Percentiles rank a stretch among this genome's conserved stretches.
Evolutionary conservation across 768 basidiomycete genomes (phyloP).

Genomic region (Podaxis pistillaris): DNA sequence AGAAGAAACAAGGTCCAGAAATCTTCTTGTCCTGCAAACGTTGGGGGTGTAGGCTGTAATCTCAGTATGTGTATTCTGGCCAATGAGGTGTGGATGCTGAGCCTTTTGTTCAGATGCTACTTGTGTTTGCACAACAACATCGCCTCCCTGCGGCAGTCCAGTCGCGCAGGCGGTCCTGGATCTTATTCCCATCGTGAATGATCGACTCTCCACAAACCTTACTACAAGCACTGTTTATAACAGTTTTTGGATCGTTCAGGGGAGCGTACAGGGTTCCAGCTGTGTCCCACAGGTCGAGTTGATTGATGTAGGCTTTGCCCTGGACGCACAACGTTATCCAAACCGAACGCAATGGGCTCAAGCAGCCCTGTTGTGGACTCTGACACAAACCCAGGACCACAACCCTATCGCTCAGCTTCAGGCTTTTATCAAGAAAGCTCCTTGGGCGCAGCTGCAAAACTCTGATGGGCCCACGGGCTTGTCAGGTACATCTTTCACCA

Average conservation of each 20-base stretch:
- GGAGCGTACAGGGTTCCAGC: conserved; percentile 36
- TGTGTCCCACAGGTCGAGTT: conserved; percentile 54
- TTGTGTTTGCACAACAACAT: conserved; percentile 50
- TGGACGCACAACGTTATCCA: conserved; percentile 37
- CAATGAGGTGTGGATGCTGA: conserved; percentile 8
- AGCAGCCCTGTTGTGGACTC: conserved; percentile 58
- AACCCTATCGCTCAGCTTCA: conserved; percentile 37
- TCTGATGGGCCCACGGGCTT: conserved; percentile 40
- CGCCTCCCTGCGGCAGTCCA: conserved; percentile 44
- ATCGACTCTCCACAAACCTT: conserved; percentile 43
- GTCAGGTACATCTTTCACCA: conserved; percentile 35
- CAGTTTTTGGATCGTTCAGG: conserved; percentile 51
- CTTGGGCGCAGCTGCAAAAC: conserved; percentile 42
- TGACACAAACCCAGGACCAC: conserved; percentile 49
- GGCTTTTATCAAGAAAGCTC: conserved; percentile 43
- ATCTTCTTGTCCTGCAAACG: conserved; percentile 37
- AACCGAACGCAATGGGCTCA: conserved; percentile 59
- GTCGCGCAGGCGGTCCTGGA: conserved; percentile 52
- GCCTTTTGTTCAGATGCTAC: conserved; percentile 47
- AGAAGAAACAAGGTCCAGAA: conserved; percentile 25
- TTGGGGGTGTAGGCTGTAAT: conserved; percentile 52
- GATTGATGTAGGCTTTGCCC: conserved; percentile 49
- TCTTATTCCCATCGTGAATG: conserved; percentile 49
- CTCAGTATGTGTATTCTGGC: conserved; percentile 41
- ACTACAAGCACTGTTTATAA: conserved; percentile 42